Percentiles rank a stretch among this genome's conserved stretches.
These are phyloP conservation scores for Starmerella ratchasimensis DNA, from an alignment of 805 yeast genomes.

Conservation along the genomic window DNA sequence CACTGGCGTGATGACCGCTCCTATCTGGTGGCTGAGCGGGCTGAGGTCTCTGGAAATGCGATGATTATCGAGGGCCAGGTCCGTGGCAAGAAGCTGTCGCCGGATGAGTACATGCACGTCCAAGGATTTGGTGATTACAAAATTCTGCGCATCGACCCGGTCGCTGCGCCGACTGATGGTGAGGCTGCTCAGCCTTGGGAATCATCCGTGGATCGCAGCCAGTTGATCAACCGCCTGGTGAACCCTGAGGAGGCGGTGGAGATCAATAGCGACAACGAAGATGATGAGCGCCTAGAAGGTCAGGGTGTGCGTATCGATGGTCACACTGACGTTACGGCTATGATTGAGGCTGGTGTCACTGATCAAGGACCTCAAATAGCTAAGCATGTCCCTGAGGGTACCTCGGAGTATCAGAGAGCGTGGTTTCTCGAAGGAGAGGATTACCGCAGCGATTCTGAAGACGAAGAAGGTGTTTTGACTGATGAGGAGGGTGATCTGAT, in stretches of 20 bases:
- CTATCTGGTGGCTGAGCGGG: slow-evolving; percentile 61
- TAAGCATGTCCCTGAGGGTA: slow-evolving; percentile 48
- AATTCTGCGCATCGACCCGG: slow-evolving; percentile 38
- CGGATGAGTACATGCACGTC: slow-evolving; percentile 66
- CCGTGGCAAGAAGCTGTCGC: slow-evolving; percentile 60
- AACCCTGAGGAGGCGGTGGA: slow-evolving; percentile 20
- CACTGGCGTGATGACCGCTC: slow-evolving; percentile 92
- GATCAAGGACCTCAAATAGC: slow-evolving; percentile 22
- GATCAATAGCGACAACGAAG: slow-evolving; percentile 14
- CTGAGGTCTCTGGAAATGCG: slow-evolving; percentile 32
- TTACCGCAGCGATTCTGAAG: slow-evolving; percentile 31
- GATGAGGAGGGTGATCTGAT: slow-evolving; percentile 23
- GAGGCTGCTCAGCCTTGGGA: slow-evolving; percentile 19
- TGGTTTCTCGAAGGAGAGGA: slow-evolving; percentile 46
- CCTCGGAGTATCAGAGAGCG: slow-evolving; percentile 62
- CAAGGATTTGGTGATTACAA: slow-evolving; percentile 88
- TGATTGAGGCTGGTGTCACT: slow-evolving; percentile 24
- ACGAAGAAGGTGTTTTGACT: slow-evolving; percentile 19
- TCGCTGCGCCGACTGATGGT: background rate
- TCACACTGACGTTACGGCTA: slow-evolving; percentile 34
- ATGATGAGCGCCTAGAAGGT: slow-evolving; percentile 23
- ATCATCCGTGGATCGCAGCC: slow-evolving; percentile 22
- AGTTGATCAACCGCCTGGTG: slow-evolving; percentile 17
- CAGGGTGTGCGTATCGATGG: slow-evolving; percentile 46
- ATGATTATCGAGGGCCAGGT: slow-evolving; percentile 67